Base-by-base conservation (phyloP, 73 alveolate genomes). In the Blepharisma stoltei region DNA sequence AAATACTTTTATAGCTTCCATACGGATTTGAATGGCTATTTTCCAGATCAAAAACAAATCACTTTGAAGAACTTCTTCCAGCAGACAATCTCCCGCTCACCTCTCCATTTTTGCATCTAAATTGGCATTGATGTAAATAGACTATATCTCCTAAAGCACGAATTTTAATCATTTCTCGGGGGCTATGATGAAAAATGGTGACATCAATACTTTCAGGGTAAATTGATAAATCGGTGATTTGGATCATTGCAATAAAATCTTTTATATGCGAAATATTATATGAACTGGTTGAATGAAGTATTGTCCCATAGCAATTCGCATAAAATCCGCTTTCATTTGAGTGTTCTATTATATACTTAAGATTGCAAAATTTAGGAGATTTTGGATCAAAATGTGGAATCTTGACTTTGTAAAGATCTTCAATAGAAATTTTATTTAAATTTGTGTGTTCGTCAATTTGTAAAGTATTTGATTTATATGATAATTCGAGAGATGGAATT, bases 1-100 rank as follows among this genome's bases (percentile, higher is more conserved):
- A 60, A 8, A 14, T n/a, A 25, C 73, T 25, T 60, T 60, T 60
- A 25, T 60, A 60, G 46, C 73, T 18, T 60, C 46, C 73, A 60
- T 60, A 60, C 11, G 73, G 73, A 9, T n/a, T 14, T 14, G 14
- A 5, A 60, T 1, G 2, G 11, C 23, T 38, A 14, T 38, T 38
- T 3, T n/a, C 11, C 14, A 14, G 45, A 25, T n/a, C 38, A 60
- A 60, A 60, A 8, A 60, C 18, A 25, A 14, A 60, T 1, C 0
- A 60, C 2, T 14, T 20, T 38, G 23, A 14, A 60, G 48, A 14
- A 14, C 23, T 60, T 2, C 46, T 60, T 8, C 23, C 23, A 9
- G 73, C 14, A 1, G 73, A 9, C 14, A 60, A 20, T 18, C 18
- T 25, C 2, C 49, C 73, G 3, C n/a, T 9, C 5, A 60, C 14